Conservation (phyloP, 2,329 filamentous ascomycete genomes). For the Colletotrichum sp. region DNA sequence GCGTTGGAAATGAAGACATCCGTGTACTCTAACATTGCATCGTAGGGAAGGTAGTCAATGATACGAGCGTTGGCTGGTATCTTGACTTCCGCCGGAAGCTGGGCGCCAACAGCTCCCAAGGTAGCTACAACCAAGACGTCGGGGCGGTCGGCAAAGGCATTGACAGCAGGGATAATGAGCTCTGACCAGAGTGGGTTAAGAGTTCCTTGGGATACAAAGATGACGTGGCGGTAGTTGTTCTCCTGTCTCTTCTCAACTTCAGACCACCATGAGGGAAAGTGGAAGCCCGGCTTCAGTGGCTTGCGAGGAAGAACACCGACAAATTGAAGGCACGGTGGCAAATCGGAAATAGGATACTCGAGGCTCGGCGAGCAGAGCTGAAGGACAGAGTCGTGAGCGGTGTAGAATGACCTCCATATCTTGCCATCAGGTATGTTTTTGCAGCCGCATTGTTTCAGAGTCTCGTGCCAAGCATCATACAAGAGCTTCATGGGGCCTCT, state of each 20-base stretch:
- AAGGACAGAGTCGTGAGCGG: constrained; percentile 34
- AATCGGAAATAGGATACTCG: constrained; percentile 41
- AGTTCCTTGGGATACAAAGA: constrained; percentile 55
- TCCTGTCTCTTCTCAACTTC: constrained; percentile 34
- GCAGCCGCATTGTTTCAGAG: background rate
- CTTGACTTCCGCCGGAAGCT: background rate
- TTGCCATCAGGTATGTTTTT: background rate
- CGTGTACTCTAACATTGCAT: constrained; percentile 46
- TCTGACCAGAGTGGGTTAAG: constrained; percentile 40
- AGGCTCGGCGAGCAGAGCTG: constrained; percentile 43
- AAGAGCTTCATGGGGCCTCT: constrained; percentile 14
- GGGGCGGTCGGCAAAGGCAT: constrained; percentile 40
- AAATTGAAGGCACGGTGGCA: constrained; percentile 44
- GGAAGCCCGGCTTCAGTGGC: constrained; percentile 28
- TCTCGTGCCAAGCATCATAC: constrained; percentile 3
- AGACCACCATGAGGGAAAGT: constrained; percentile 49
- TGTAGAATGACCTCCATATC: constrained; percentile 3
- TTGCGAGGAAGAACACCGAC: constrained; percentile 45
- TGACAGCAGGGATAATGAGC: constrained; percentile 49
- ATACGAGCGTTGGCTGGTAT: constrained; percentile 46
- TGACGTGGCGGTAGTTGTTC: constrained; percentile 27
- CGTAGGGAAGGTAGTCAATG: constrained; percentile 54
- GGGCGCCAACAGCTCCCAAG: constrained; percentile 29
- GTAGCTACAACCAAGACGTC: constrained; percentile 41
- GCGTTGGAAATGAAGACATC: constrained; percentile 55